A percentile compares a stretch with the other conserved stretches of the same genome.
phyloP scores from a whole-genome alignment of 805 yeast genomes.

The Candida ficus region DNA sequence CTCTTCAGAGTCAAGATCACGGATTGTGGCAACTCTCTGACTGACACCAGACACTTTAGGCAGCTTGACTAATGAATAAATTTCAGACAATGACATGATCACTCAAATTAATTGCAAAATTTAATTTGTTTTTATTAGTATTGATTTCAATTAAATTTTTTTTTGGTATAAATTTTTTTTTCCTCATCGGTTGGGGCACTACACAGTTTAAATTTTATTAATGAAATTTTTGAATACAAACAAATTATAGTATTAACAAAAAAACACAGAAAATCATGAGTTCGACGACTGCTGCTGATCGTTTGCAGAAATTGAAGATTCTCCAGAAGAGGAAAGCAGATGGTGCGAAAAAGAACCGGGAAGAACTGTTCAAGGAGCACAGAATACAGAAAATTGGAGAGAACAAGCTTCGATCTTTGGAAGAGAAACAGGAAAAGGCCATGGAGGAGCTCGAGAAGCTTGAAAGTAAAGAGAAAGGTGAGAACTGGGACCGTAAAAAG shows the following conservation, averaged over 20 bases:
- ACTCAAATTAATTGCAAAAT: neutral
- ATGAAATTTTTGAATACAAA: neutral
- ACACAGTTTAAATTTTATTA: neutral
- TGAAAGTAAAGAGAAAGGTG: conserved; percentile 29
- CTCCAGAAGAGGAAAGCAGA: conserved; percentile 26
- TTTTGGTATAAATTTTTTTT: neutral
- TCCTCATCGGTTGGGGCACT: conserved; percentile 6
- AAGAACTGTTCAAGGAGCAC: conserved; percentile 33
- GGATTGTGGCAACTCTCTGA: conserved; percentile 14
- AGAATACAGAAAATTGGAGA: conserved; percentile 23
- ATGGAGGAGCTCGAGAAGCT: conserved; percentile 30
- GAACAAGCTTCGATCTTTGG: conserved; percentile 24
- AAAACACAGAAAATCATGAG: conserved; percentile 3
- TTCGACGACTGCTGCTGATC: conserved; percentile 3
- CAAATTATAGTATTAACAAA: too few relatives aligned
- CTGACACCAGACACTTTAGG: conserved; percentile 21
- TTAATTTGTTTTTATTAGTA: too few relatives aligned
- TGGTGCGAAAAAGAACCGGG: conserved; percentile 28
- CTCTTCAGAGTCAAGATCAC: conserved; percentile 15
- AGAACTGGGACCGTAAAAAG: conserved; percentile 36
- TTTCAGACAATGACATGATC: conserved; percentile 22
- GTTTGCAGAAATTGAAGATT: conserved; percentile 23
- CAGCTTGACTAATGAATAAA: conserved; percentile 19
- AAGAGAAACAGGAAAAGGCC: conserved; percentile 31
- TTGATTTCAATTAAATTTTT: neutral